Evolutionary conservation across 805 yeast species (phyloP).

Genomic region (Scheffersomyces amazonensis): DNA sequence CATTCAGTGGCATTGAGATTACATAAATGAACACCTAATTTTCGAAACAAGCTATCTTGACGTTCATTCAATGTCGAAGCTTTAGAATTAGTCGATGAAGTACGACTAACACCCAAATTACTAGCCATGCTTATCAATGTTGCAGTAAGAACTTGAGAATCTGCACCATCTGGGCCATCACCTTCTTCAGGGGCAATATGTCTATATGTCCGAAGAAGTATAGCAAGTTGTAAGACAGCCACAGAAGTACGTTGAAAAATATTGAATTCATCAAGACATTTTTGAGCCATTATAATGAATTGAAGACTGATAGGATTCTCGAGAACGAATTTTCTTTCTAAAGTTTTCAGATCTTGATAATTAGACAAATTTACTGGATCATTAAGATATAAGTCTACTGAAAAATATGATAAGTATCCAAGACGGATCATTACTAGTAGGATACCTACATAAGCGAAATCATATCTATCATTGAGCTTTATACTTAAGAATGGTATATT

Average conservation of each 20-base stretch:
- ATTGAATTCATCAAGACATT: conserved; percentile 55
- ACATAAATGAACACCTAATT: conserved; percentile 27
- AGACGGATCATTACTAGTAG: conserved; percentile 41
- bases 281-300: conserved; percentile 47
- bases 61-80: conserved; percentile 18
- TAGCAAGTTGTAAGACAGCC: conserved; percentile 27
- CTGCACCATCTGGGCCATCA: conserved; percentile 40
- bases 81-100: conserved; percentile 18
- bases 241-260: conserved; percentile 35
- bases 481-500: conserved; percentile 22
- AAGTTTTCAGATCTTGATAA: conserved; percentile 21
- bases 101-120: conserved; percentile 36
- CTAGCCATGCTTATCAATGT: conserved; percentile 36
- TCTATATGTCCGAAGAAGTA: conserved; percentile 26
- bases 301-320: conserved; percentile 45
- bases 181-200: conserved; percentile 40
- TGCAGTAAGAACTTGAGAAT: conserved; percentile 23
- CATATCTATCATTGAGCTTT: conserved; percentile 33
- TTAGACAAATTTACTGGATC: conserved; percentile 18
- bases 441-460: conserved; percentile 37
- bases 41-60: conserved; percentile 23
- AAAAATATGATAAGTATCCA: conserved; percentile 38
- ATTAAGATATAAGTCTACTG: conserved; percentile 21
- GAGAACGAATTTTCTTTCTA: conserved; percentile 36
- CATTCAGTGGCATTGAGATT: background rate